Evolutionary conservation across 257 asterid genomes (phyloP), one percentile per base, ranked within the genome.

Genomic region (Lavandula angustifolia): DNA sequence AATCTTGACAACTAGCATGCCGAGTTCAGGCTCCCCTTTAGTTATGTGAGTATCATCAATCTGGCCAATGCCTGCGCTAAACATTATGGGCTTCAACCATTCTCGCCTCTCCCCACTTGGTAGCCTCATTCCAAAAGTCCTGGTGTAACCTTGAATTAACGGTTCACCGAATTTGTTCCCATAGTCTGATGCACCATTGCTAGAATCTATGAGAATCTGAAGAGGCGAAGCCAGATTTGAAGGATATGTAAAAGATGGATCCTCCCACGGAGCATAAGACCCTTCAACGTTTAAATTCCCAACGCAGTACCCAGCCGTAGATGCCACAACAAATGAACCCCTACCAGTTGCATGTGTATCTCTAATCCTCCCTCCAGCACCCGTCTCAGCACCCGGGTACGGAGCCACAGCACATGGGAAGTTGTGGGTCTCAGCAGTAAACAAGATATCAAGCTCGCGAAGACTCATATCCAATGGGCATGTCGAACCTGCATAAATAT

Each of bases 401-500:
- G 96, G 99, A 18, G 99, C 97, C 67, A 92, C 97, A 9, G 94
- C 99, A 81, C 97, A 92, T 35, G 96, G 97, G 70, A 92, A 92
- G 72, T 92, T 92, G 73, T 89, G 99, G 43, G 99, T 89, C 78
- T 89, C 99, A 8, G 97, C 99, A 22, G 97, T 89, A 75, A 89
- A 89, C 62, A 92, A 68, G 73, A 89, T 79, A 80, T 89, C 94
- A 40, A 92, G 85, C 34, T 79, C 86, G 60, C 76, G 70, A 46
- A 72, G 61, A 64, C 74, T 76, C 72, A 65, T 62, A 44, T 84
- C 87, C 74, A 92, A 57, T 0, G 85, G 89, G 71, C 91, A 85
- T 14, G 88, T 65, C 32, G 76, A 80, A 43, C 99, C 96, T 54
- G 96, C 97, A 27, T 73, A 79, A 62, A 66, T 43, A 1, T 40